A percentile compares a stretch with the other conserved stretches of the same genome.
phyloP scores from a whole-genome alignment of 2,329 filamentous ascomycete species.

The Calonectria naviculata region DNA sequence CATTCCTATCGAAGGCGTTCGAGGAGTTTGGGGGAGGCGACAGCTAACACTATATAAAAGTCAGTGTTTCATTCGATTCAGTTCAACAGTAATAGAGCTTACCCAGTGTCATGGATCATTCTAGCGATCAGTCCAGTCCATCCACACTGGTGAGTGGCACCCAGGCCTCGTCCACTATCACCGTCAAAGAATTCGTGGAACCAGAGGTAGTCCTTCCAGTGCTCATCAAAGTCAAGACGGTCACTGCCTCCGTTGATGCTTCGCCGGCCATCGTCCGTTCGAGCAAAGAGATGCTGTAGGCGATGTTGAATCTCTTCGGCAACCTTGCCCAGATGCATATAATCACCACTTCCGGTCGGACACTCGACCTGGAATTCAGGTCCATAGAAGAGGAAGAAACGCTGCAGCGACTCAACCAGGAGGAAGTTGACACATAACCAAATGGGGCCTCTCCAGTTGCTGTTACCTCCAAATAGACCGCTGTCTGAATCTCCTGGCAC shows the following conservation, averaged over 20 bases:
- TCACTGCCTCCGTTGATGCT: slow-evolving; percentile 90
- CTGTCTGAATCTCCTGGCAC: slow-evolving; percentile 97
- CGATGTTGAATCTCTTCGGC: slow-evolving; percentile 96
- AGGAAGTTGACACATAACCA: slow-evolving; percentile 98
- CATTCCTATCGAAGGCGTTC: slow-evolving; percentile 85
- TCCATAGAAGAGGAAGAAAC: slow-evolving; percentile 97
- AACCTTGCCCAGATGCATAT: slow-evolving; percentile 95
- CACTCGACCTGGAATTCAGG: slow-evolving; percentile 91
- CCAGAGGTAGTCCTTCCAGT: slow-evolving; percentile 89
- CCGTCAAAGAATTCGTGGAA: slow-evolving; percentile 99
- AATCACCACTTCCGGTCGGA: slow-evolving; percentile 91
- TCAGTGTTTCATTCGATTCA: slow-evolving; percentile 51
- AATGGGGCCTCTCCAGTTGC: slow-evolving; percentile 96
- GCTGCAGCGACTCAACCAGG: slow-evolving; percentile 91
- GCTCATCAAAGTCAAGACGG: slow-evolving; percentile 86
- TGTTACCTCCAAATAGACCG: slow-evolving; percentile 95
- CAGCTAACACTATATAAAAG: slow-evolving; percentile 76
- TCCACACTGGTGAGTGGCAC: slow-evolving; percentile 93
- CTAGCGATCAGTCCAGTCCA: slow-evolving; percentile 97
- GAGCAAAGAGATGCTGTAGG: slow-evolving; percentile 89
- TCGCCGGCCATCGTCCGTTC: slow-evolving; percentile 85
- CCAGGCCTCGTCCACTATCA: slow-evolving; percentile 87
- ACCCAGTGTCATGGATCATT: slow-evolving; percentile 98
- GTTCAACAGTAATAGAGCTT: slow-evolving; percentile 51
- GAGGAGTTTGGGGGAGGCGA: slow-evolving; percentile 91